These are phyloP conservation scores for Hymenochaete sp. DNA, from an alignment of 1,284 basidiomycete species.

Conservation along the genomic window DNA sequence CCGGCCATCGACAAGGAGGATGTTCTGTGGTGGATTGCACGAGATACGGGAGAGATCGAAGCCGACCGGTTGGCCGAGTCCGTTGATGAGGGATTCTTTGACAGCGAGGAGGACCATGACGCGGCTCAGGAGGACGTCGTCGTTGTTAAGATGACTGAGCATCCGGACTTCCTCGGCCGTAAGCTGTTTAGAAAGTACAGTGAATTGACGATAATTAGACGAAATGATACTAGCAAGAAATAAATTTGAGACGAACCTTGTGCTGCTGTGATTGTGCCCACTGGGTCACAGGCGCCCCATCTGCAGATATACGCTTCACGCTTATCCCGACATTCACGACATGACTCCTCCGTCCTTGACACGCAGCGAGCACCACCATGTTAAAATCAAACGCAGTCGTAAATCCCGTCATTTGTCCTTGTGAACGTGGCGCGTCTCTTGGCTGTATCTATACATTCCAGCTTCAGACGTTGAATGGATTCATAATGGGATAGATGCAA, in stretches of 20 bases:
- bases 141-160: slow-evolving; percentile 40
- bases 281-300: slow-evolving; percentile 44
- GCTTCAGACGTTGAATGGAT: slow-evolving; percentile 7
- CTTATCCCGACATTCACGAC: slow-evolving; percentile 73
- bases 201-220: too few relatives aligned
- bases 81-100: slow-evolving; percentile 72
- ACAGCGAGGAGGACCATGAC: slow-evolving; percentile 66
- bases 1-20: slow-evolving; percentile 54
- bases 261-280: slow-evolving; percentile 66
- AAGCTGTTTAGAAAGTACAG: slow-evolving; percentile 33
- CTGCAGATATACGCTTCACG: slow-evolving; percentile 52
- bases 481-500: slow-evolving; percentile 12
- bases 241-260: slow-evolving; percentile 42
- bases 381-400: slow-evolving; percentile 60
- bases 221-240: too few relatives aligned
- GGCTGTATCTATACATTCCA: background rate
- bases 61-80: slow-evolving; percentile 67
- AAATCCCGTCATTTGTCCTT: slow-evolving; percentile 59
- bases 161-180: slow-evolving; percentile 50
- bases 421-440: slow-evolving; percentile 5
- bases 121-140: slow-evolving; percentile 59
- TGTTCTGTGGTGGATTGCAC: slow-evolving; percentile 58
- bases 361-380: slow-evolving; percentile 72
- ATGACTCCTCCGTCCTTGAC: slow-evolving; percentile 61
- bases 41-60: slow-evolving; percentile 75